Evolutionary conservation across 2,329 filamentous ascomycete species (phyloP).

Genomic region (Sarocladiaceae sp.): DNA sequence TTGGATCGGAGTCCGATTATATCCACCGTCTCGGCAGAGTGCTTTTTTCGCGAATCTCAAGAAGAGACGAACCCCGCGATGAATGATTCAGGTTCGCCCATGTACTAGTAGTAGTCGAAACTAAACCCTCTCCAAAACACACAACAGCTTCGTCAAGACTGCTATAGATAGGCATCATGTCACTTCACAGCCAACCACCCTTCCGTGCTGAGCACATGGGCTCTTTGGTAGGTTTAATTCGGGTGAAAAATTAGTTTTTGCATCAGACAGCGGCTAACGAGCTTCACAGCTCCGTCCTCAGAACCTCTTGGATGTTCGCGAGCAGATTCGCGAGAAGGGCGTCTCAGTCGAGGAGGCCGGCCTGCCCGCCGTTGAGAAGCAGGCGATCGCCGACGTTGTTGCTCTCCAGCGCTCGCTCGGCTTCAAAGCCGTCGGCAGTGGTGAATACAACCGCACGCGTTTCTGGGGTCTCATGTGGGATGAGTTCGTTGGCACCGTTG

Average conservation of each 20-base stretch:
- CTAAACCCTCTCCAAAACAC: no score
- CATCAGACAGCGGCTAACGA: background rate
- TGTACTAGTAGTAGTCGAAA: no score
- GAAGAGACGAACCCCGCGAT: no score
- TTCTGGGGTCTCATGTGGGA: conserved; percentile 47
- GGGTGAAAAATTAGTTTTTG: background rate
- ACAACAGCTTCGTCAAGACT: no score
- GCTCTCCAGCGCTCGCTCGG: conserved; percentile 53
- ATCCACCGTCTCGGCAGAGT: no score
- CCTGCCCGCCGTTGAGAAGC: conserved; percentile 56
- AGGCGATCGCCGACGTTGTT: conserved; percentile 54
- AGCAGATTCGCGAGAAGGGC: conserved; percentile 24
- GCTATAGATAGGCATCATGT: background rate
- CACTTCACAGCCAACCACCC: conserved; percentile 32
- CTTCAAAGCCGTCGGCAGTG: conserved; percentile 54
- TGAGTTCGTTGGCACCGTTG: conserved; percentile 42
- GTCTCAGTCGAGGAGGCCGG: conserved; percentile 45
- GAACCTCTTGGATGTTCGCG: conserved; percentile 24
- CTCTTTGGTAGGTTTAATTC: conserved; percentile 45
- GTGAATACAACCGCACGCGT: conserved; percentile 47
- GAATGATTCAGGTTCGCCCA: no score
- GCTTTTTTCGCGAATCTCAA: no score
- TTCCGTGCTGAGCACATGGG: conserved; percentile 74
- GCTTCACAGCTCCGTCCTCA: conserved; percentile 51
- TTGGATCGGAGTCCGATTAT: no score